Conservation (phyloP, 768 basidiomycete genomes). For the Termitomyces sp. region DNA sequence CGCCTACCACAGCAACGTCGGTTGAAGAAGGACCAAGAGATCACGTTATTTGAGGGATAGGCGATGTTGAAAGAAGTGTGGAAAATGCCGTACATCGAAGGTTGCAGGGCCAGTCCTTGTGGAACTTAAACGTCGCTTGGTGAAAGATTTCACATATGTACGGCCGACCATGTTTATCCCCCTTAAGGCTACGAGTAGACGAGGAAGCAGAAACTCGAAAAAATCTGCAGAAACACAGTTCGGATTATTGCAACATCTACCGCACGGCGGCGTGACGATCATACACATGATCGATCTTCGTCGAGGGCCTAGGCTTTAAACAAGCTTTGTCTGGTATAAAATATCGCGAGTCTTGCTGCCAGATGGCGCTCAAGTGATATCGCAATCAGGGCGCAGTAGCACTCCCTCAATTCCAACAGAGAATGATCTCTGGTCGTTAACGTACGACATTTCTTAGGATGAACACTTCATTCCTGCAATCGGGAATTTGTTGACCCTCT, state of each 20-base stretch:
- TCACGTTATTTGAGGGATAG: background rate
- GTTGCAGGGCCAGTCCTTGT: background rate
- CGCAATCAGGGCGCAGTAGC: too few relatives aligned
- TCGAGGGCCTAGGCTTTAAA: background rate
- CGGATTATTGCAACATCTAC: too few relatives aligned
- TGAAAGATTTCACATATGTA: too few relatives aligned
- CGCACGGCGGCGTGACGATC: background rate
- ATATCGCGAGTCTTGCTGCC: background rate
- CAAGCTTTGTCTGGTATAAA: background rate
- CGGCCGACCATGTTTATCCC: background rate
- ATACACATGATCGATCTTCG: background rate
- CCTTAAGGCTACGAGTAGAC: background rate
- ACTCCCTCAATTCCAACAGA: background rate
- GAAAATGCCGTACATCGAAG: background rate
- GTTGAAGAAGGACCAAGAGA: background rate
- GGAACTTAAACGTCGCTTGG: background rate
- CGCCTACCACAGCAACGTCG: too few relatives aligned
- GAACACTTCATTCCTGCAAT: background rate
- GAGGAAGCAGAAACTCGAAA: too few relatives aligned
- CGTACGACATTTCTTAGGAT: background rate
- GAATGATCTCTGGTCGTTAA: background rate
- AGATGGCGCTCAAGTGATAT: background rate
- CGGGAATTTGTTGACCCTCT: background rate
- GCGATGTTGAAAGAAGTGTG: too few relatives aligned
- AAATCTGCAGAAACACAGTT: background rate